phyloP scores from a whole-genome alignment of 495 filamentous ascomycete genomes.

The Pyrenopolyporus hunteri region DNA sequence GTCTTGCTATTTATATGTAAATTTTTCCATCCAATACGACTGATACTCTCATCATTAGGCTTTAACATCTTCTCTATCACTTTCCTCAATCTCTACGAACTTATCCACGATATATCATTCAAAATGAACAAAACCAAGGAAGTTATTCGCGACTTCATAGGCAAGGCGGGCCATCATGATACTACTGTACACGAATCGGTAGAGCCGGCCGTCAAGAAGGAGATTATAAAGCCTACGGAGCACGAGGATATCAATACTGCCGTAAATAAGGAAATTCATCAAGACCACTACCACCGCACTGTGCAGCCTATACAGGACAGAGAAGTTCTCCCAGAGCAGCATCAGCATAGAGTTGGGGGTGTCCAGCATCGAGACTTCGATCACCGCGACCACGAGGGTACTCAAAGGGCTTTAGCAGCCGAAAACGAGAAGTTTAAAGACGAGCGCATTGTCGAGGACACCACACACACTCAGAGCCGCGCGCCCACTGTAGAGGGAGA shows the following conservation, averaged over 20 bases:
- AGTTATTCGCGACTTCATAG: constrained; percentile 59
- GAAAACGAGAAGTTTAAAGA: constrained; percentile 60
- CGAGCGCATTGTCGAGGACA: constrained; percentile 52
- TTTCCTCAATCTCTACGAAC: neutral
- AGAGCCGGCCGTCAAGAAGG: constrained; percentile 63
- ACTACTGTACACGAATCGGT: constrained; percentile 68
- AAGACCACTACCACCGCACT: constrained; percentile 63
- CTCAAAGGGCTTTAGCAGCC: constrained; percentile 51
- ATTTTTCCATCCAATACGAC: constrained; percentile 4
- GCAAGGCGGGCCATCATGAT: constrained; percentile 62
- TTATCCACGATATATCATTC: constrained; percentile 26
- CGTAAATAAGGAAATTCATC: constrained; percentile 66
- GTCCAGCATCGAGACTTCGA: constrained; percentile 62
- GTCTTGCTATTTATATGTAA: constrained; percentile 11
- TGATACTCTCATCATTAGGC: too few species aligned
- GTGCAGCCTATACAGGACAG: constrained; percentile 58
- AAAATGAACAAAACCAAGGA: constrained; percentile 65
- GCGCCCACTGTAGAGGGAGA: constrained; percentile 61
- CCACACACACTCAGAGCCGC: constrained; percentile 52
- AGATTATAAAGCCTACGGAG: constrained; percentile 56
- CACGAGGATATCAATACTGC: constrained; percentile 63
- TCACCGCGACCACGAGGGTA: constrained; percentile 56
- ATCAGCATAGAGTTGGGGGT: constrained; percentile 53
- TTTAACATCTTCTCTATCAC: neutral
- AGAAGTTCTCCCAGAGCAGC: constrained; percentile 56